Evolutionary conservation across 768 basidiomycete genomes (phyloP), one percentile per base, ranked within the genome.

Genomic region (Collybiopsis confluens): DNA sequence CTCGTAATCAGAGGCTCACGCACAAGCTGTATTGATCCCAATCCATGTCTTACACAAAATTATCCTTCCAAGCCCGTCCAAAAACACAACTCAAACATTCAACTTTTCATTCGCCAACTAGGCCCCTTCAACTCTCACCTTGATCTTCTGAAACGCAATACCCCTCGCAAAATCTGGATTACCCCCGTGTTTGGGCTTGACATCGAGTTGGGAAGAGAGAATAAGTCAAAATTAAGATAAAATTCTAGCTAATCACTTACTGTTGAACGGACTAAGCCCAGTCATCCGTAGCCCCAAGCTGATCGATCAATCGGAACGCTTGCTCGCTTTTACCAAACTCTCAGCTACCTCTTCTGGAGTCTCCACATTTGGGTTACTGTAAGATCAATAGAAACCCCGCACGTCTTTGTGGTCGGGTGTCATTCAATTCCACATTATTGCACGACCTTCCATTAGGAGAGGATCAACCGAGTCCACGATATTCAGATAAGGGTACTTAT

Each of bases 11-110:
- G 88, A 88, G 1, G 90, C 88, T 89, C 90, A 93, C 9, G 85
- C 82, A 59, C 86, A 91, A 16, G 92, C 84, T 1, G 87, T 78
- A 65, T 93, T 93, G 58, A 92, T 71, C 40, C 93, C n/a, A n/a
- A n/a, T n/a, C n/a, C n/a, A 69, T 8, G 88, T 76, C 10, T 89
- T 87, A 8, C 73, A 61, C 47, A 90, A 69, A 46, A 71, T 61
- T 57, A 90, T 72, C 52, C 70, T 76, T 58, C 79, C 78, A 59
- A 90, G n/a, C n/a, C 1, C n/a, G n/a, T n/a, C n/a, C n/a, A n/a
- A n/a, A 35, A 30, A 36, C 10, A 13, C 16, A 7, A 11, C 15
- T 37, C 1, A 23, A 10, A 24, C 21, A 23, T 33, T 24, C 20
- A 48, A 37, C 15, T 48, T 48, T 48, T 36, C 47, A 48, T 35